Conservation (phyloP, 1,284 basidiomycete genomes). For the Rhizoctonia solani region DNA sequence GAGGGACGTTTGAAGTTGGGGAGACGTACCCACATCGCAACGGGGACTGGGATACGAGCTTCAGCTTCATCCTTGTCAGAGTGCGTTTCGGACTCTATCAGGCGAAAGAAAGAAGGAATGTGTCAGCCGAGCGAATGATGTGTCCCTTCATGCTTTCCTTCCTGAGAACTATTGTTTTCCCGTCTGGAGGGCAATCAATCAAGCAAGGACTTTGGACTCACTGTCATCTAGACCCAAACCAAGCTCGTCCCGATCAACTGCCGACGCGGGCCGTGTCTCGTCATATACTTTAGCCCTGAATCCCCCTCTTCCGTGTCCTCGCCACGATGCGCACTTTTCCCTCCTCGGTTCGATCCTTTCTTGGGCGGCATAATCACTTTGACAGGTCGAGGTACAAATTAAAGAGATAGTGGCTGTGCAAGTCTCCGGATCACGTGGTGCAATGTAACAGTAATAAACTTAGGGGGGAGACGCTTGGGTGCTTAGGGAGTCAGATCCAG, state of each 20-base stretch:
- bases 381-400: not conserved
- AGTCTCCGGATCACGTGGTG: no score
- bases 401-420: no score
- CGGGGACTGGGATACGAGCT: constrained; percentile 61
- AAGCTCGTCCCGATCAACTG: constrained; percentile 50
- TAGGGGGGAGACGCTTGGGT: no score
- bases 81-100: constrained; percentile 46
- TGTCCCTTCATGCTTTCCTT: constrained; percentile 40
- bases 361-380: constrained; percentile 6
- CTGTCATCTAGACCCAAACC: not conserved
- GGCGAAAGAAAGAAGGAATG: not conserved
- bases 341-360: constrained; percentile 11
- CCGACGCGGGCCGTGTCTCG: constrained; percentile 54
- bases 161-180: constrained; percentile 37
- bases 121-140: not conserved
- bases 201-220: not conserved
- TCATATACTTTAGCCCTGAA: constrained; percentile 42
- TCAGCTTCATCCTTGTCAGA: no score
- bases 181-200: not conserved
- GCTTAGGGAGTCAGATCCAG: no score
- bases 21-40: constrained; percentile 85
- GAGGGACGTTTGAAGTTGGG: not conserved
- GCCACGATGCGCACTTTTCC: constrained; percentile 6
- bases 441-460: no score
- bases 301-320: constrained; percentile 30